These are phyloP conservation scores for Leccinum laetum DNA, from an alignment of 1,284 basidiomycete species.

Conservation along the genomic window DNA sequence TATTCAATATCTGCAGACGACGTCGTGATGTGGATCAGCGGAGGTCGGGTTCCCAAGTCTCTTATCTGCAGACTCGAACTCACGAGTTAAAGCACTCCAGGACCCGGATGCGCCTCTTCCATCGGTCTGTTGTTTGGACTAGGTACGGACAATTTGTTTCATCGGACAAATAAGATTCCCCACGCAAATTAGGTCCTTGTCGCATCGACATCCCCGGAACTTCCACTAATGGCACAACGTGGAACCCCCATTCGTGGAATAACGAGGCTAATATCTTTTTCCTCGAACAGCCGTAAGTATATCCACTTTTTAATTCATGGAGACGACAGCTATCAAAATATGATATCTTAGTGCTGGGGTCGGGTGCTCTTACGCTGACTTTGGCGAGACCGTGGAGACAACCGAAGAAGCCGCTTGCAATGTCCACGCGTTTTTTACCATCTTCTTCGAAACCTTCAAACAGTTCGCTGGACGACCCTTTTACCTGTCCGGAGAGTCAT, in stretches of 20 bases:
- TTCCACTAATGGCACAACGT: slow-evolving; percentile 51
- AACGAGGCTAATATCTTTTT: slow-evolving; percentile 71
- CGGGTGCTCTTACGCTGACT: slow-evolving; percentile 50
- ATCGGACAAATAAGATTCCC: slow-evolving; percentile 9
- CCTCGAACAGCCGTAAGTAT: slow-evolving; percentile 67
- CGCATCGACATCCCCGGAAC: slow-evolving; percentile 50
- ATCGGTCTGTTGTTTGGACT: slow-evolving; percentile 70
- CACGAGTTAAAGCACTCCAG: slow-evolving; percentile 28
- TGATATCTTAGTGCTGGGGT: slow-evolving; percentile 39
- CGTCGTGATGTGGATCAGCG: slow-evolving; percentile 74
- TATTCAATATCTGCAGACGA: slow-evolving; percentile 42
- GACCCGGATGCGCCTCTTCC: slow-evolving; percentile 64
- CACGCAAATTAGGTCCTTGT: slow-evolving; percentile 48
- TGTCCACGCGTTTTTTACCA: slow-evolving; percentile 68
- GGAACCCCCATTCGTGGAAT: slow-evolving; percentile 72
- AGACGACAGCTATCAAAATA: slow-evolving; percentile 5
- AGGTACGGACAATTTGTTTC: slow-evolving; percentile 36
- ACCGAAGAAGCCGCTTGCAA: slow-evolving; percentile 76
- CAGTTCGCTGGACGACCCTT: slow-evolving; percentile 64
- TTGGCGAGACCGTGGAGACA: slow-evolving; percentile 53
- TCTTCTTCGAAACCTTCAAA: slow-evolving; percentile 77
- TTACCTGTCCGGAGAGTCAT: slow-evolving; percentile 73
- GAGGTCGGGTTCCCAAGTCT: slow-evolving; percentile 40
- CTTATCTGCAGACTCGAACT: slow-evolving; percentile 13
- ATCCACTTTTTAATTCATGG: slow-evolving; percentile 29